Evolutionary conservation across 2,329 filamentous ascomycete species (phyloP).

Genomic region (Colletotrichum sp.): DNA sequence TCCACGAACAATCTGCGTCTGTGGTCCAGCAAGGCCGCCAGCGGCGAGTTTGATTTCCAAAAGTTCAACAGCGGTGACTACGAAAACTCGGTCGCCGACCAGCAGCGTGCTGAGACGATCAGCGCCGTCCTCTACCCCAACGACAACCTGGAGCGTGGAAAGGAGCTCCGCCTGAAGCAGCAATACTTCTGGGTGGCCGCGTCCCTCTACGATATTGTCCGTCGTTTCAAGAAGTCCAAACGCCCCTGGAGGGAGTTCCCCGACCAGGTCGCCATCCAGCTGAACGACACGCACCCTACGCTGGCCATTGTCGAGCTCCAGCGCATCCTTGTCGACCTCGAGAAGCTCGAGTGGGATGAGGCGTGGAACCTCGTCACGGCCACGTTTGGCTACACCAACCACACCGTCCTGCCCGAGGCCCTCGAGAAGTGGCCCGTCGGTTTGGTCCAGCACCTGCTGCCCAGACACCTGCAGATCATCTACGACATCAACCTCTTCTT

Average conservation of each 20-base stretch:
- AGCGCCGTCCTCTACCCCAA: constrained; percentile 97
- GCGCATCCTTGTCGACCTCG: constrained; percentile 86
- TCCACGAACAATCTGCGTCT: constrained; percentile 96
- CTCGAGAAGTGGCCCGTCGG: constrained; percentile 98
- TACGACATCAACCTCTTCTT: constrained; percentile 98
- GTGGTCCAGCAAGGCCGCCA: constrained; percentile 97
- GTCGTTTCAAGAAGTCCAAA: constrained; percentile 97
- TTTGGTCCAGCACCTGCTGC: constrained; percentile 88
- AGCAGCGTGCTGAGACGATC: constrained; percentile 98
- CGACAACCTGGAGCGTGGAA: constrained; percentile 94
- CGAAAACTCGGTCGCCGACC: constrained; percentile 96
- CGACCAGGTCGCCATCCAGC: constrained; percentile 94
- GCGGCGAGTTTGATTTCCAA: constrained; percentile 98
- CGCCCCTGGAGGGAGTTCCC: constrained; percentile 90
- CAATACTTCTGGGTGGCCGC: constrained; percentile 99
- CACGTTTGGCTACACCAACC: constrained; percentile 97
- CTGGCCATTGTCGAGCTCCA: constrained; percentile 95
- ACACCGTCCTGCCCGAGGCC: constrained; percentile 95
- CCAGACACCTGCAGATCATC: constrained; percentile 94
- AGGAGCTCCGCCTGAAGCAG: constrained; percentile 97
- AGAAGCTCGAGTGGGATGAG: constrained; percentile 91
- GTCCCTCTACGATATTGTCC: constrained; percentile 93
- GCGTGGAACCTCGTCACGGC: constrained; percentile 83
- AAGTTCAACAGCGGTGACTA: constrained; percentile 99
- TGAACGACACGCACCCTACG: constrained; percentile 97